Evolutionary conservation across 768 basidiomycete species (phyloP), one percentile per base, ranked within the genome.

Genomic region (Lactarius quietus): DNA sequence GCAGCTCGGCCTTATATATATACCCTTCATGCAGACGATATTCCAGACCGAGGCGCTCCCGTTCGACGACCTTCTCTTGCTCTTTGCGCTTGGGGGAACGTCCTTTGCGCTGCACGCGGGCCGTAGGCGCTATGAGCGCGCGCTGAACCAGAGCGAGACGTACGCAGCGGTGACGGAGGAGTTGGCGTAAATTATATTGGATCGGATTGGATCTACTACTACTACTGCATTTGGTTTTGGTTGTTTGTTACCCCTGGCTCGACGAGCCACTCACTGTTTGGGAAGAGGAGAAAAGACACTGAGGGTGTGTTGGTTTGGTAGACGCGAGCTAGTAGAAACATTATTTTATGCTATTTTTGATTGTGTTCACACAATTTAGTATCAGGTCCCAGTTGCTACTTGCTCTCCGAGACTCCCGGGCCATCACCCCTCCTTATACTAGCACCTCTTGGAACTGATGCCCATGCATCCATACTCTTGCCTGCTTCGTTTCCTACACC

Each of bases 401-500:
- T 8, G 33, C 33, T 33, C 33, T 33, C 33, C n/a, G n/a, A n/a
- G n/a, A n/a, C n/a, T n/a, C n/a, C n/a, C n/a, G n/a, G n/a, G n/a
- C n/a, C n/a, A n/a, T n/a, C n/a, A n/a, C n/a, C n/a, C n/a, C n/a
- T n/a, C n/a, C n/a, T n/a, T n/a, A n/a, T n/a, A n/a, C n/a, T n/a
- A n/a, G n/a, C n/a, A n/a, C n/a, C n/a, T n/a, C n/a, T n/a, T n/a
- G n/a, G n/a, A n/a, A n/a, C n/a, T n/a, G n/a, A n/a, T n/a, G n/a
- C n/a, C n/a, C n/a, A n/a, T n/a, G n/a, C n/a, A n/a, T n/a, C n/a
- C n/a, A n/a, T n/a, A n/a, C n/a, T n/a, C n/a, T n/a, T n/a, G n/a
- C 95, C 20, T 90, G 88, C 74, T 98, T 98, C 77, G 96, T 98
- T 64, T 98, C 81, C 88, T 98, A 67, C 96, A 98, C 76, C 85